phyloP scores from a whole-genome alignment of 768 basidiomycete species.

The Pleurotus pulmonarius region DNA sequence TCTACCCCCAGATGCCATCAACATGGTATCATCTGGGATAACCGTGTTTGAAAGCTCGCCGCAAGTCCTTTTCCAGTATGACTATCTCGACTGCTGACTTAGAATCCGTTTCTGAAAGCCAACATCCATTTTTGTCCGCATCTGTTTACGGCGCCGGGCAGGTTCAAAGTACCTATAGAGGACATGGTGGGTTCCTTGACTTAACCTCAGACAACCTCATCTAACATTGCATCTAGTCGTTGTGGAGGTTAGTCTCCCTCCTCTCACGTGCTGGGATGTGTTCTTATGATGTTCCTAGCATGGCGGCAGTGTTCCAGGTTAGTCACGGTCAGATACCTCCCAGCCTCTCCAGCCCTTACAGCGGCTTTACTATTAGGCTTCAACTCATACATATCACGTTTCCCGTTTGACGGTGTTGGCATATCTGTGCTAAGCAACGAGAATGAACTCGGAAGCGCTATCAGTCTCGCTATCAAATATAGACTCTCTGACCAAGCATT shows the following conservation, averaged over 20 bases:
- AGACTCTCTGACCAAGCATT: constrained; percentile 20
- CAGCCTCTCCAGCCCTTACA: too few species aligned
- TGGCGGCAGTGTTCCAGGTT: background rate
- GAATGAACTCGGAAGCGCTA: constrained; percentile 14
- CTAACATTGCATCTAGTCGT: background rate
- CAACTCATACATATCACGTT: constrained; percentile 15
- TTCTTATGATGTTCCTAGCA: constrained; percentile 4
- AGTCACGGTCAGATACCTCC: background rate
- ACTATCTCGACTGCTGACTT: too few species aligned
- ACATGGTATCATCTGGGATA: constrained; percentile 19
- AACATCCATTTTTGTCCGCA: constrained; percentile 21
- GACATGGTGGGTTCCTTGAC: constrained; percentile 15
- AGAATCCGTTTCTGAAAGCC: background rate
- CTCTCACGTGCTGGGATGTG: constrained; percentile 9
- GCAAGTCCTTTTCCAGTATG: constrained; percentile 9
- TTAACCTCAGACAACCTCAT: background rate
- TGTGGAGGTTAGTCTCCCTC: background rate
- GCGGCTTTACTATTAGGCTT: constrained; percentile 13
- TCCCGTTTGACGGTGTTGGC: constrained; percentile 21
- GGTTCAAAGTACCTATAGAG: constrained; percentile 18
- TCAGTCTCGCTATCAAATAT: constrained; percentile 18
- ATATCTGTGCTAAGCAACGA: constrained; percentile 26
- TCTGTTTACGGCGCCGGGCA: constrained; percentile 23
- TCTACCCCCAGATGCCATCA: constrained; percentile 20
- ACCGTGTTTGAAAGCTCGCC: constrained; percentile 13